These are phyloP conservation scores for Pulveroboletus sp. DNA, from an alignment of 768 basidiomycete genomes.

Conservation along the genomic window DNA sequence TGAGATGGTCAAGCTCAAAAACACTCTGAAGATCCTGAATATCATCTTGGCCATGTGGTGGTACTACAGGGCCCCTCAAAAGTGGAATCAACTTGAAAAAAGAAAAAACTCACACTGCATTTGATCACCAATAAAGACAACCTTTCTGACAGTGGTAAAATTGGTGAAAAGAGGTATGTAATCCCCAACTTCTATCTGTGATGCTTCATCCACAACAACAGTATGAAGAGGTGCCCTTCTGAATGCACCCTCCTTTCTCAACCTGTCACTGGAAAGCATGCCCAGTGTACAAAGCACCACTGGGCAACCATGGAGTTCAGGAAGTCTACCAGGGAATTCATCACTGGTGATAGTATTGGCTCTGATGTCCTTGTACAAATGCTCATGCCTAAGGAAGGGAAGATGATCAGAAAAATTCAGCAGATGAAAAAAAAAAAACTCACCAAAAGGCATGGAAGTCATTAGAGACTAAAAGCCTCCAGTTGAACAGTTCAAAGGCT, in stretches of 20 bases:
- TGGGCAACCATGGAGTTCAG: constrained; percentile 36
- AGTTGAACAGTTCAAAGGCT: constrained; percentile 48
- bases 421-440: constrained; percentile 16
- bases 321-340: constrained; percentile 32
- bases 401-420: constrained; percentile 6
- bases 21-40: constrained; percentile 63
- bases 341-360: constrained; percentile 51
- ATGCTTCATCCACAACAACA: constrained; percentile 64
- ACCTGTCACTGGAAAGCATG: constrained; percentile 55
- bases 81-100: constrained; percentile 29
- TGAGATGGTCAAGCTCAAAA: constrained; percentile 70
- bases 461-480: constrained; percentile 67
- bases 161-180: constrained; percentile 42
- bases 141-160: constrained; percentile 42
- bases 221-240: constrained; percentile 37
- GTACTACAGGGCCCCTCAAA: constrained; percentile 47
- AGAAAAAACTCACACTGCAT: constrained; percentile 50
- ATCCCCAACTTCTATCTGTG: constrained; percentile 57
- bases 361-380: constrained; percentile 54
- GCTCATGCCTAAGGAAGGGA: constrained; percentile 65
- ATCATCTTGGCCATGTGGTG: constrained; percentile 75
- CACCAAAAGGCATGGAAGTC: constrained; percentile 68
- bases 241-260: constrained; percentile 23
- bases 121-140: constrained; percentile 62
- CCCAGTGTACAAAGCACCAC: constrained; percentile 74